These are phyloP conservation scores for Saturnispora bothae DNA, from an alignment of 805 yeast genomes.

Conservation along the genomic window DNA sequence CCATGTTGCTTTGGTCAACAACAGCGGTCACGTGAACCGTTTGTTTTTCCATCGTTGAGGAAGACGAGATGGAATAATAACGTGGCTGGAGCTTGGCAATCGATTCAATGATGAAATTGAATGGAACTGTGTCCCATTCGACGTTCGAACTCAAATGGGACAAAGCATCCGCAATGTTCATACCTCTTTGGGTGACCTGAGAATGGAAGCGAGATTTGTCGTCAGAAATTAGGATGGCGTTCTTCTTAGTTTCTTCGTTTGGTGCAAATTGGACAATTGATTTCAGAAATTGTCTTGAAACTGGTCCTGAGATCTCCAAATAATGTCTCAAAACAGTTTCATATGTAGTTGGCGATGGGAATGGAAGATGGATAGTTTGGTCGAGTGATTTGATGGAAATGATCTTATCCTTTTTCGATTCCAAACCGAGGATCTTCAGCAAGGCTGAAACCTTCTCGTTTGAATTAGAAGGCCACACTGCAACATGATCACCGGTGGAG, in stretches of 20 bases:
- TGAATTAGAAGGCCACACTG: slow-evolving; percentile 80
- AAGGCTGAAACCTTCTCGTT: slow-evolving; percentile 55
- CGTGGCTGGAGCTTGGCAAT: slow-evolving; percentile 77
- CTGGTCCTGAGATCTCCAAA: slow-evolving; percentile 77
- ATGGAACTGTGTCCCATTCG: slow-evolving; percentile 44
- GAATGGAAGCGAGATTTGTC: slow-evolving; percentile 55
- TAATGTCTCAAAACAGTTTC: slow-evolving; percentile 70
- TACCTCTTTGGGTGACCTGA: slow-evolving; percentile 44
- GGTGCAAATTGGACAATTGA: slow-evolving; percentile 8
- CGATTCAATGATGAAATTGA: slow-evolving; percentile 69
- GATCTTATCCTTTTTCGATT: slow-evolving; percentile 39
- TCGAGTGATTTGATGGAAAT: slow-evolving; percentile 60
- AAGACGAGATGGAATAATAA: slow-evolving; percentile 87
- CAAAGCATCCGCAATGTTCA: slow-evolving; percentile 63
- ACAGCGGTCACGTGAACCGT: slow-evolving; percentile 78
- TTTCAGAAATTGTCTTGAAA: slow-evolving; percentile 64
- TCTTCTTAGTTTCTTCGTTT: slow-evolving; percentile 33
- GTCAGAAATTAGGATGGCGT: slow-evolving; percentile 35
- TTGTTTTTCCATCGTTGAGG: slow-evolving; percentile 52
- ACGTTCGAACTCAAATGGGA: slow-evolving; percentile 39
- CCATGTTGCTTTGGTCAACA: slow-evolving; percentile 43
- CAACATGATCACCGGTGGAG: slow-evolving; percentile 90
- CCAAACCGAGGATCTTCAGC: slow-evolving; percentile 48
- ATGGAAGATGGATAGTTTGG: slow-evolving; percentile 49
- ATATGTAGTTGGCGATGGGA: slow-evolving; percentile 69